A percentile compares a stretch with the other conserved stretches of the same genome.
Evolutionary conservation across 805 yeast genomes (phyloP).

Genomic region (Hanseniaspora pseudoguilliermondii): DNA sequence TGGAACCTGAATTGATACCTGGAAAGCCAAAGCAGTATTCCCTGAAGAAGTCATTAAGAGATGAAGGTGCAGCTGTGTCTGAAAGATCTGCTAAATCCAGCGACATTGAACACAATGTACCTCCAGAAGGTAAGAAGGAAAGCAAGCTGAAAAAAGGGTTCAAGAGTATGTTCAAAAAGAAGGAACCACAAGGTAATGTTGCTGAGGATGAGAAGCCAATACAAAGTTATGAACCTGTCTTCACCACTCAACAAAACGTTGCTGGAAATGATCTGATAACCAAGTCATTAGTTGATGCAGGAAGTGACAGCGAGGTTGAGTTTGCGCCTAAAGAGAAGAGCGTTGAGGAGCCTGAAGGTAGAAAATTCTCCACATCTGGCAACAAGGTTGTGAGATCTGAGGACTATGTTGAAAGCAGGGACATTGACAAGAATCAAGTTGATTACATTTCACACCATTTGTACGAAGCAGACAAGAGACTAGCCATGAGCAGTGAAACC

Average conservation of each 20-base stretch:
- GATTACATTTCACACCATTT: not conserved
- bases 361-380: not conserved
- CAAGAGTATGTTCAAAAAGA: not conserved
- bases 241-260: not conserved
- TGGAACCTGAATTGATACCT: not conserved
- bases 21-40: not conserved
- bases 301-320: slow-evolving; percentile 7
- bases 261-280: not conserved
- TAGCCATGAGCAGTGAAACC: not conserved
- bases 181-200: not conserved
- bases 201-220: not conserved
- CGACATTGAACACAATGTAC: not conserved
- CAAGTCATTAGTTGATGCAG: not conserved
- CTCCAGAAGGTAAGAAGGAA: not conserved
- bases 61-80: not conserved
- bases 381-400: not conserved
- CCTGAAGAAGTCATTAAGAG: not conserved
- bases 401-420: not conserved
- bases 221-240: not conserved
- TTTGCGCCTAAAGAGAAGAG: not conserved
- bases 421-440: not conserved
- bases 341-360: not conserved
- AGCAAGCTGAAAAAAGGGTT: not conserved
- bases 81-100: not conserved
- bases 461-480: not conserved